Evolutionary conservation across 192 early-diverging fungal genomes (phyloP), one percentile per base, ranked within the genome.

Genomic region (Tieghemiomyces parasiticus): DNA sequence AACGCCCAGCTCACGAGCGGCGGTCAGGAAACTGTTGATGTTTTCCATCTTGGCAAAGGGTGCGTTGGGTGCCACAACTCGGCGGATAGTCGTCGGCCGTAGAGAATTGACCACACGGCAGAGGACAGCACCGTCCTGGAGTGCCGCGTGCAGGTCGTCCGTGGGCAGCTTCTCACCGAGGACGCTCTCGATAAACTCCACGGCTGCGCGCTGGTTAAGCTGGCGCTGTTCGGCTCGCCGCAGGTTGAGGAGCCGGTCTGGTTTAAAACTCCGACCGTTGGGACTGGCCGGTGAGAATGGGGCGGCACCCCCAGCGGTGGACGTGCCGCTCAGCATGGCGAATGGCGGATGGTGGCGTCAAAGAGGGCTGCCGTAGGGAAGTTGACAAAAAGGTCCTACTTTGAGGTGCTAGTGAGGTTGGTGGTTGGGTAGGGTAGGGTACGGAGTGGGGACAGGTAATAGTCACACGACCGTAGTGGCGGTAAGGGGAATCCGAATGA

Each of bases 41-140:
- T 90, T 89, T 60, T 89, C 87, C 85, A 91, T 90, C 71, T 87
- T 81, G 29, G 84, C 71, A 67, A 92, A 92, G 19, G 90, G 85
- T 16, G 84, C 62, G 49, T 79, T 73, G 47, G 78, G 82, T 45
- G 73, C 72, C 65, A 81, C 84, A 58, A 92, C 85, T 62, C 78
- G 73, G 62, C 78, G 76, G 35, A 92, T 81, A 19, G 76, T 83
- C 8, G 78, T 81, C 12, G 90, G 90, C 26, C 79, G 68, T 47
- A 92, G 68, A 58, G 75, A 74, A 73, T 92, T 92, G 64, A 88
- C 82, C 30, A 92, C 58, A 20, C 81, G 77, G 75, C 89, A 92
- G 35, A 92, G 75, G 4, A 90, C 63, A 4, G 88, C 82, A 32
- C 87, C 89, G 59, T 88, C 85, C 60, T 81, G 79, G 16, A 92